Base-by-base conservation (phyloP, 2,329 filamentous ascomycete genomes). In the Fusarium torreyae region DNA sequence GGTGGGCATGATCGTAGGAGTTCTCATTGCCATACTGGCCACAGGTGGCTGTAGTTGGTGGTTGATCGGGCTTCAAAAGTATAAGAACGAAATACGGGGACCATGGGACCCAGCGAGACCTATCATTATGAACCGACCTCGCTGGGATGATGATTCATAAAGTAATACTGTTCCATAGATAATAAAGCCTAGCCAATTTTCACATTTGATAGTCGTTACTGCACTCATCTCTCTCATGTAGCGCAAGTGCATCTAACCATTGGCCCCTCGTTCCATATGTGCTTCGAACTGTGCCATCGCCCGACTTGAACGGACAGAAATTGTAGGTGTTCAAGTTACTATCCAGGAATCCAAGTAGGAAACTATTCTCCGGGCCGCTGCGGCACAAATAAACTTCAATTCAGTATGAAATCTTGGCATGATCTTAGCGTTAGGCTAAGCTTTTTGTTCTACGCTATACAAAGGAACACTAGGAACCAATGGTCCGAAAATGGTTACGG, bases 41-140 rank as follows among this genome's bases (percentile, higher is more conserved):
- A 97, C 98, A 89, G 96, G 95, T 3, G 91, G 94, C 14, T 98
- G 94, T 78, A 97, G 94, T 77, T 98, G 94, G 95, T 98, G 96
- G 94, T 82, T 99, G 68, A 98, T 99, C 76, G 93, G 94, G 10
- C 80, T 99, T 79, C 96, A 99, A 81, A 95, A 97, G 82, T 99
- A 98, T 81, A 99, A 99, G 85, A 98, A 98, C 78, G 96, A 98
- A 81, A 98, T 99, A 71, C 93, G 94, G 76, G 96, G 96, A 43
- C 96, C 96, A 2, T 99, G 96, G 96, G 96, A 99, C 82, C 94
- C 95, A 20, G 96, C 96, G 8, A 87, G 94, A 77, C 96, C 96
- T 11, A 88, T 96, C 57, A 94, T 96, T 68, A 89, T 94, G 76
- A 90, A 91, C 74, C 84, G 89, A 61, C 83, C 85, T 67, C 81